A percentile compares a stretch with the other conserved stretches of the same genome.
phyloP scores from a whole-genome alignment of 1,139 yeast genomes.

The Arxiozyma heterogenica region DNA sequence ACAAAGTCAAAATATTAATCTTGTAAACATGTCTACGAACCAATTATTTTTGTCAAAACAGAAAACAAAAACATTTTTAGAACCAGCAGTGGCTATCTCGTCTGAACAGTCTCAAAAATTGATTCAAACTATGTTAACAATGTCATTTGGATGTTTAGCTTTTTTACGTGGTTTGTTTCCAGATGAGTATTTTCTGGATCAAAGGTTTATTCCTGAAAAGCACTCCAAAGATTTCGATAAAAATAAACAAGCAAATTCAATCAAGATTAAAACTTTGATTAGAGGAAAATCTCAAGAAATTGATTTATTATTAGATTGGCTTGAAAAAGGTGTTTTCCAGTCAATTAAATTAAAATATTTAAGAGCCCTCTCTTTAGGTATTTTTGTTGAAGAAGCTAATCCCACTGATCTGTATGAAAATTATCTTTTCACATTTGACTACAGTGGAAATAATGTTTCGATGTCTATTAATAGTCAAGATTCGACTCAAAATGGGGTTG shows the following conservation, averaged over 20 bases:
- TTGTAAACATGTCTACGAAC: constrained; percentile 22
- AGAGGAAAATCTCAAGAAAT: constrained; percentile 39
- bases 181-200: constrained; percentile 40
- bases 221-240: constrained; percentile 17
- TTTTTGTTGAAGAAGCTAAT: constrained; percentile 34
- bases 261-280: constrained; percentile 39
- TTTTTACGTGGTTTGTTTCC: constrained; percentile 44
- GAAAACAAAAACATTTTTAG: constrained; percentile 14
- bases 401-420: constrained; percentile 39
- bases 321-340: constrained; percentile 42
- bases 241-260: constrained; percentile 24
- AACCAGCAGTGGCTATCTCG: constrained; percentile 20
- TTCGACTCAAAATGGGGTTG: background rate
- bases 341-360: constrained; percentile 37
- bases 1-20: background rate
- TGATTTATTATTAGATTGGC: constrained; percentile 42
- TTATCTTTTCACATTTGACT: constrained; percentile 41
- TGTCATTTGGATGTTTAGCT: constrained; percentile 46
- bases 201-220: constrained; percentile 33
- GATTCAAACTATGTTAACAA: constrained; percentile 37
- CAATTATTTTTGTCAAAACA: constrained; percentile 19
- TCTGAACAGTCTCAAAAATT: constrained; percentile 35
- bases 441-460: constrained; percentile 26
- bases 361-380: constrained; percentile 39
- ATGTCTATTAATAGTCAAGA: constrained; percentile 23